Evolutionary conservation across 2,329 filamentous ascomycete species (phyloP), one percentile per base, ranked within the genome.

Genomic region (Triangularia verruculosa): DNA sequence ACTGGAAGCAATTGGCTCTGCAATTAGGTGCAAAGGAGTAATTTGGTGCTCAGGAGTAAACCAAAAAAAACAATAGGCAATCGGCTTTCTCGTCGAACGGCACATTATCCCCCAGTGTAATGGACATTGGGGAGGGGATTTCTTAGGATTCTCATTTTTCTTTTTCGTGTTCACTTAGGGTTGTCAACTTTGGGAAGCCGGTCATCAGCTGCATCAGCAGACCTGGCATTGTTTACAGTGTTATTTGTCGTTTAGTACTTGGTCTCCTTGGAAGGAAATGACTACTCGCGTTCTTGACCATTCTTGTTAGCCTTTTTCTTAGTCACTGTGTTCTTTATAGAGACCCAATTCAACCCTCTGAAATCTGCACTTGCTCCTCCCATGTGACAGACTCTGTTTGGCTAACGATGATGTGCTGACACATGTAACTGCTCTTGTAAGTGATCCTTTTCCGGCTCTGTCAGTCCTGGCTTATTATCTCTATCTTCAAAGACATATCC

Each of bases 1-100:
- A 88, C 72, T 89, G 86, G 86, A 89, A 87, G 81, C 77, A 77
- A 67, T 74, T 84, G 66, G 84, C 84, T 64, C 73, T 83, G 22
- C 66, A 66, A 20, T 62, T 66, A 27, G 69, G 69, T 60, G 69
- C 63, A 61, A 69, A 66, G 59, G 70, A 70, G 63, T 70, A 63
- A 68, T 67, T 28, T 59, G 57, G 57, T 59, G 57, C 57, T 28
- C n/a, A 20, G 43, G 39, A 59, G 57, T 43, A 59, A 51, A 59
- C 57, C 57, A 24, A 59, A 51, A 57, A 57, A 28, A 28, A 59
- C 53, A 47, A 47, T 43, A 57, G 58, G 61, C 67, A 66, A 56
- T 65, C 61, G 53, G 64, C 47, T 65, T 64, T n/a, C 27, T 28
- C 66, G 59, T 63, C 61, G 65, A 68, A 68, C 52, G 66, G 65